Conservation (phyloP, 225 moss, liverwort and hornwort genomes). For the Climacium dendroides region DNA sequence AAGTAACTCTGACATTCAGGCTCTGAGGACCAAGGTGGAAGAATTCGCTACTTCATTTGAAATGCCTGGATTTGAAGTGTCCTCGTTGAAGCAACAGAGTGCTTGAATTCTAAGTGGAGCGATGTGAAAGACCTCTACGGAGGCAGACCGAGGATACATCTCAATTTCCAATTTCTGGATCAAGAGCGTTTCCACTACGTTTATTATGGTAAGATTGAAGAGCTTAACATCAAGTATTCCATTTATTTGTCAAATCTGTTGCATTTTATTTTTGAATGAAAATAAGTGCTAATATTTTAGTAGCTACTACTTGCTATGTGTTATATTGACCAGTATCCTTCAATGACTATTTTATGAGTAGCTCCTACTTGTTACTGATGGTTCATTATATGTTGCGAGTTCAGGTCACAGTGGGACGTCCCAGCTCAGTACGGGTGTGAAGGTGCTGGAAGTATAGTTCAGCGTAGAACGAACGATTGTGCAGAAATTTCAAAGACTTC, state of each 20-base stretch:
- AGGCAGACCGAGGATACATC: background rate
- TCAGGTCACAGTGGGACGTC: background rate
- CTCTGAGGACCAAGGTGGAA: conserved; percentile 48
- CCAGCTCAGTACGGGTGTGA: background rate
- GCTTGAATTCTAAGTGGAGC: background rate
- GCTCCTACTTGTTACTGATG: background rate
- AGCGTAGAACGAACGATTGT: background rate
- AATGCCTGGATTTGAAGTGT: conserved; percentile 83
- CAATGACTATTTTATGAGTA: background rate
- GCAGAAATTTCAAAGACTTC: background rate
- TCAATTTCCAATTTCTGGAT: background rate
- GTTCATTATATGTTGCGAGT: background rate
- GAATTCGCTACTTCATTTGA: conserved; percentile 71
- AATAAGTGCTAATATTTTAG: background rate
- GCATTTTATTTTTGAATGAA: background rate
- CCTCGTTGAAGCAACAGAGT: background rate
- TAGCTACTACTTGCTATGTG: background rate
- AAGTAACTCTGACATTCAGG: conserved; percentile 40
- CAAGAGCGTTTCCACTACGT: background rate
- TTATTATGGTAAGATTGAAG: background rate
- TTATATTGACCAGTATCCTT: too few relatives aligned
- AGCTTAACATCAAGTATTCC: background rate
- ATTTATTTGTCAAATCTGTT: background rate
- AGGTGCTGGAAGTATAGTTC: background rate
- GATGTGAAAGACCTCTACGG: background rate